Evolutionary conservation across 768 basidiomycete genomes (phyloP).

Genomic region (Boletus rubropictus): DNA sequence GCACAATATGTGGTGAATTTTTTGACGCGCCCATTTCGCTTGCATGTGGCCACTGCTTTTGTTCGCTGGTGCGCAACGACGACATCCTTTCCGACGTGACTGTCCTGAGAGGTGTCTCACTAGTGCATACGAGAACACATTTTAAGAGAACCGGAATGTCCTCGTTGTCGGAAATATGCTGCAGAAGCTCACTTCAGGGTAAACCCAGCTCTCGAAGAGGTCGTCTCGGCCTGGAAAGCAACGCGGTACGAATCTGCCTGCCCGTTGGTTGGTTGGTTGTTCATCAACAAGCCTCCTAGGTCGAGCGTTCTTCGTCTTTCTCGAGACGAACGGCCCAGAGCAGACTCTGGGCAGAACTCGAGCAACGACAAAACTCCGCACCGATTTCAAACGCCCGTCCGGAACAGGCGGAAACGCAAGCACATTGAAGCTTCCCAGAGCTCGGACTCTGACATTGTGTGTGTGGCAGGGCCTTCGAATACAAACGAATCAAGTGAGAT

Average conservation of each 20-base stretch:
- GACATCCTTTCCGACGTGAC: background rate
- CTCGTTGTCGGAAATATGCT: constrained; percentile 55
- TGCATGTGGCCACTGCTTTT: constrained; percentile 76
- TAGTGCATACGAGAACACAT: constrained; percentile 70
- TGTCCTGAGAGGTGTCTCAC: constrained; percentile 4
- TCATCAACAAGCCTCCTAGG: constrained; percentile 25
- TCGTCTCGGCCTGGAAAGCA: constrained; percentile 61
- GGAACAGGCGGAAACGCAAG: constrained; percentile 35
- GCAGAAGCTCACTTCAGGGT: constrained; percentile 61
- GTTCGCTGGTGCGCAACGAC: constrained; percentile 53
- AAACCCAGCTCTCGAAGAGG: constrained; percentile 66
- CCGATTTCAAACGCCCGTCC: constrained; percentile 11
- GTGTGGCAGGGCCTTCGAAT: constrained; percentile 29
- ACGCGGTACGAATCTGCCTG: constrained; percentile 47
- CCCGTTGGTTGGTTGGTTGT: background rate
- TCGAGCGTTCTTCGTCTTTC: constrained; percentile 40
- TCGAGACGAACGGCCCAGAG: constrained; percentile 26
- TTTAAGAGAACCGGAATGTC: constrained; percentile 59
- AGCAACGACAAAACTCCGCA: constrained; percentile 14
- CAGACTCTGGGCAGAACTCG: constrained; percentile 4
- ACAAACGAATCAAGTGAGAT: constrained; percentile 20
- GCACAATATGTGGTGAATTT: constrained; percentile 71
- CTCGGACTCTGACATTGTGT: constrained; percentile 27
- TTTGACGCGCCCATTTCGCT: constrained; percentile 71
- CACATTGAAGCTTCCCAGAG: constrained; percentile 14